These are phyloP conservation scores for Soucietia sequanensis DNA, from an alignment of 805 yeast species.

Conservation along the genomic window DNA sequence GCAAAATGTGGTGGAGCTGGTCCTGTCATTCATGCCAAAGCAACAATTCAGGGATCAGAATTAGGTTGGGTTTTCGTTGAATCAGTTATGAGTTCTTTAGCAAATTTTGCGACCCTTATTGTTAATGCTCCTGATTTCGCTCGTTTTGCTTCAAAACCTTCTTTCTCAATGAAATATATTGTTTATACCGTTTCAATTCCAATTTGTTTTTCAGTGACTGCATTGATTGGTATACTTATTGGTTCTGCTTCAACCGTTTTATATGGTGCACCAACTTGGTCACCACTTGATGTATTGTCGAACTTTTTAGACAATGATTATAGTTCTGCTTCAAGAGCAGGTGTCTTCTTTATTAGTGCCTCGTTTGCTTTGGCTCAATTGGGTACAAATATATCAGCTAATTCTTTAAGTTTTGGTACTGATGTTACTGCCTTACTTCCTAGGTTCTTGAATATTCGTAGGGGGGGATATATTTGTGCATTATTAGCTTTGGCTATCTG, in stretches of 20 bases:
- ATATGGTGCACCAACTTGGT: slow-evolving; percentile 75
- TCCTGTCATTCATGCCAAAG: slow-evolving; percentile 57
- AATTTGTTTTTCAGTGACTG: slow-evolving; percentile 72
- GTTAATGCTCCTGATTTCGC: slow-evolving; percentile 89
- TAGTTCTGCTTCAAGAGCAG: slow-evolving; percentile 40
- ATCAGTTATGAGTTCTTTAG: slow-evolving; percentile 75
- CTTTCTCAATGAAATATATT: slow-evolving; percentile 37
- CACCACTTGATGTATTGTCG: slow-evolving; percentile 74
- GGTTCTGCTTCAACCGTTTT: slow-evolving; percentile 72
- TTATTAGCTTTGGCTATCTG: slow-evolving; percentile 35
- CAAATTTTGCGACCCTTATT: slow-evolving; percentile 87
- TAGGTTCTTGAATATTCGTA: slow-evolving; percentile 38
- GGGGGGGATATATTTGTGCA: slow-evolving; percentile 43
- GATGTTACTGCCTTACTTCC: slow-evolving; percentile 42
- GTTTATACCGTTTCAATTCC: slow-evolving; percentile 66
- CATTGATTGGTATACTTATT: slow-evolving; percentile 81
- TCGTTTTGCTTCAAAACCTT: slow-evolving; percentile 62
- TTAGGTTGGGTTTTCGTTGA: slow-evolving; percentile 82
- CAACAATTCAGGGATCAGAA: slow-evolving; percentile 52
- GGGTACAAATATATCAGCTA: slow-evolving; percentile 43
- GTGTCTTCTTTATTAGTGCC: slow-evolving; percentile 38
- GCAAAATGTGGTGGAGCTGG: slow-evolving; percentile 81
- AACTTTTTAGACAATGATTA: slow-evolving; percentile 50
- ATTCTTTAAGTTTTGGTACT: slow-evolving; percentile 42
- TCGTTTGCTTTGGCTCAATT: slow-evolving; percentile 43